Conservation (phyloP, 1,139 yeast species). For the Keqinozyma sinolaborantium region DNA sequence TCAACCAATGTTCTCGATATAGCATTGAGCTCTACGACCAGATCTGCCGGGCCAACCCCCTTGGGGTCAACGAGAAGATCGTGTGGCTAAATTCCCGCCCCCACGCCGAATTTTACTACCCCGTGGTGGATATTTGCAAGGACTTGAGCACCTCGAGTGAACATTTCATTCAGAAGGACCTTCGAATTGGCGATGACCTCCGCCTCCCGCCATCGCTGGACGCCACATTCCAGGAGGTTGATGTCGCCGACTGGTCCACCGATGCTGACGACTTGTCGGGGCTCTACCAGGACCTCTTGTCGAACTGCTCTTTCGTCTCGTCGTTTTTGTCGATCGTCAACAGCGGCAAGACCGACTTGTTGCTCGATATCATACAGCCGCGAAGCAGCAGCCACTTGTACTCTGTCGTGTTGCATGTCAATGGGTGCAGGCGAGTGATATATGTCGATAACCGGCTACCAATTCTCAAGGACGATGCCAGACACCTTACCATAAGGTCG, state of each 20-base stretch:
- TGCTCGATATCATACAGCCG: conserved; percentile 22
- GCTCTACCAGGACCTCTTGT: conserved; percentile 52
- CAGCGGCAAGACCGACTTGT: conserved; percentile 10
- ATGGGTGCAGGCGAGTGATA: conserved; percentile 57
- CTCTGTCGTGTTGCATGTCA: conserved; percentile 38
- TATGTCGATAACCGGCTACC: conserved; percentile 48
- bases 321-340: conserved; percentile 47
- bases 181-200: conserved; percentile 3
- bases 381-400: conserved; percentile 27
- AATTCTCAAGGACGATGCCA: conserved; percentile 9
- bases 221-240: conserved; percentile 12
- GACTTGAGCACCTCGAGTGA: conserved; percentile 12
- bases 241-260: conserved; percentile 15
- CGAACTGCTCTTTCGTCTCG: conserved; percentile 79
- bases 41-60: conserved; percentile 4
- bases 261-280: conserved; percentile 15
- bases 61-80: conserved; percentile 19
- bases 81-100: conserved; percentile 45
- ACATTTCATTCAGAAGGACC: conserved; percentile 6
- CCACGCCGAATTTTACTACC: conserved; percentile 28
- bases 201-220: conserved; percentile 17
- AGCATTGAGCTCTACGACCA: conserved; percentile 18
- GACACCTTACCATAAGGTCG: conserved; percentile 37
- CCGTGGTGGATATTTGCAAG: conserved; percentile 21
- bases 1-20: conserved; percentile 17